These are phyloP conservation scores for Petrea volubilis DNA, from an alignment of 257 asterid genomes.

Conservation along the genomic window DNA sequence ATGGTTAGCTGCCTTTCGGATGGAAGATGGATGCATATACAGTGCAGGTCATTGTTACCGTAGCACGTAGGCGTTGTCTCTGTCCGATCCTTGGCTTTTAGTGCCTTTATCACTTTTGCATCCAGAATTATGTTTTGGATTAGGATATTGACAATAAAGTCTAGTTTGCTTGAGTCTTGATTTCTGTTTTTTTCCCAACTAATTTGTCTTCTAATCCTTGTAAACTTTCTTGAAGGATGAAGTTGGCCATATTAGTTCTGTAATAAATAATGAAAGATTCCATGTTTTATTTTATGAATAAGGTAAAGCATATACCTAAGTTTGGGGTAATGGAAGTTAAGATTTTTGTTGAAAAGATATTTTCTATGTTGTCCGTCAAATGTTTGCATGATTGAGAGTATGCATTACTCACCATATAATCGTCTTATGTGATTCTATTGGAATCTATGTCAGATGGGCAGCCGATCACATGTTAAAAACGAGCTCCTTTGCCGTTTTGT, in stretches of 20 bases:
- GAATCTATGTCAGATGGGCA: slow-evolving; percentile 69
- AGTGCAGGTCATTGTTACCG: neutral
- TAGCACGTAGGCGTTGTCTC: neutral
- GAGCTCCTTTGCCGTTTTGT: slow-evolving; percentile 88
- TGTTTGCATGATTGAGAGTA: neutral
- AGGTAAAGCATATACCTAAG: neutral
- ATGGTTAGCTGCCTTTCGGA: too few species aligned
- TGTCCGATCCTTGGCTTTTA: neutral
- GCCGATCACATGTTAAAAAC: slow-evolving; percentile 69
- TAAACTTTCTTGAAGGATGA: neutral
- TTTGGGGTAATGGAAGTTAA: neutral
- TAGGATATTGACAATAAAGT: neutral
- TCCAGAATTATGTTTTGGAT: neutral
- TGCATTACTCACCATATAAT: neutral
- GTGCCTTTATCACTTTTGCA: neutral
- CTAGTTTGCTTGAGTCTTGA: neutral
- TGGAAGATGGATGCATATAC: too few species aligned
- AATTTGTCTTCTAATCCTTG: neutral
- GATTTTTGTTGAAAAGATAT: neutral
- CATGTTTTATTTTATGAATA: neutral
- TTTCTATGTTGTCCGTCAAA: neutral
- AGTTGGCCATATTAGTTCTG: neutral
- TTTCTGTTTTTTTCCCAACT: neutral
- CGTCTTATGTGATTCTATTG: neutral
- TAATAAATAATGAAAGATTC: neutral